These are phyloP conservation scores for Ilyonectria mors-panacis DNA, from an alignment of 2,329 filamentous ascomycete genomes.

Conservation along the genomic window DNA sequence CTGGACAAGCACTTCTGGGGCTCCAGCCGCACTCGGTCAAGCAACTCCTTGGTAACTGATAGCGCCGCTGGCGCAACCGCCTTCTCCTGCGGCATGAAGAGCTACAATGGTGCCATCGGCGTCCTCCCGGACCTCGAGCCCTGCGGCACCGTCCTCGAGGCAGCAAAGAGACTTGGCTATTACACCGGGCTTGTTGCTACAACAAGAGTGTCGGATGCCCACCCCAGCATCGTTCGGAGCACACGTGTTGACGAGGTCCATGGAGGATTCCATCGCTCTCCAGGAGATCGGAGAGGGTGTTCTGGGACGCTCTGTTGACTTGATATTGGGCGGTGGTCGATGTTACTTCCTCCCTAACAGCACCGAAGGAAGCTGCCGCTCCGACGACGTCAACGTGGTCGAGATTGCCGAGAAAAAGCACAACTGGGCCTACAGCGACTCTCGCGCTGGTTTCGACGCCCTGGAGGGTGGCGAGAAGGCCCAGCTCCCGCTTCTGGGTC, in stretches of 20 bases:
- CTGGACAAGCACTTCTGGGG: slow-evolving; percentile 94
- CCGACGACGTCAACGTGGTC: slow-evolving; percentile 83
- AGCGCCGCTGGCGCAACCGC: slow-evolving; percentile 97
- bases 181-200: slow-evolving; percentile 95
- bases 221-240: slow-evolving; percentile 96
- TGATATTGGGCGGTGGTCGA: slow-evolving; percentile 92
- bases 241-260: slow-evolving; percentile 83
- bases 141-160: slow-evolving; percentile 93
- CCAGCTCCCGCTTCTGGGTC: slow-evolving; percentile 85
- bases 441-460: slow-evolving; percentile 81
- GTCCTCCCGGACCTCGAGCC: slow-evolving; percentile 87
- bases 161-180: slow-evolving; percentile 92
- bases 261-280: slow-evolving; percentile 92
- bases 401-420: slow-evolving; percentile 79
- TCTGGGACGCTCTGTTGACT: slow-evolving; percentile 87
- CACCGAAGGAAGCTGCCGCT: slow-evolving; percentile 84
- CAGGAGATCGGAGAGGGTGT: slow-evolving; percentile 93
- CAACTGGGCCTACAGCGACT: slow-evolving; percentile 84
- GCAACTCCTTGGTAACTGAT: slow-evolving; percentile 90
- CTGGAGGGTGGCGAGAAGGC: slow-evolving; percentile 77
- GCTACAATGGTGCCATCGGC: slow-evolving; percentile 96
- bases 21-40: slow-evolving; percentile 87
- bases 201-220: slow-evolving; percentile 94
- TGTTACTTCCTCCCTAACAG: slow-evolving; percentile 94
- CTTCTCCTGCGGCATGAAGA: slow-evolving; percentile 93